Conservation (phyloP, 2,329 filamentous ascomycete species). For the Stachybotrys elegans region DNA sequence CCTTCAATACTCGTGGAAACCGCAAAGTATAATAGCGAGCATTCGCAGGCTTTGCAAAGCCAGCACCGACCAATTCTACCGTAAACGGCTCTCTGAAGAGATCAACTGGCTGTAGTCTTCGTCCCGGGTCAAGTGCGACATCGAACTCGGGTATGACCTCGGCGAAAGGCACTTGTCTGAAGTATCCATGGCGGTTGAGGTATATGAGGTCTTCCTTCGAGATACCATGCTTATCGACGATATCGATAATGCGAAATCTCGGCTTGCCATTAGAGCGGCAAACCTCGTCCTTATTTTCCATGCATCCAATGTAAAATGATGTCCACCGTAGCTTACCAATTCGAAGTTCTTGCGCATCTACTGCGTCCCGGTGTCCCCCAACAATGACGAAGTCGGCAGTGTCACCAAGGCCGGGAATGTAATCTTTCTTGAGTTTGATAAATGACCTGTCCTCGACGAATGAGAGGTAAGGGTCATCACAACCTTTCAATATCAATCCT, state of each 20-base stretch:
- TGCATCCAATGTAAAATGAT: constrained; percentile 67
- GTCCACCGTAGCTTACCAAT: constrained; percentile 60
- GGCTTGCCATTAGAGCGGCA: constrained; percentile 41
- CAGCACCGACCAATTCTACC: constrained; percentile 61
- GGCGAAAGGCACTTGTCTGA: constrained; percentile 25
- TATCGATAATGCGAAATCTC: constrained; percentile 7
- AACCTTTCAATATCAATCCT: constrained; percentile 4
- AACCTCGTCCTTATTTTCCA: constrained; percentile 56
- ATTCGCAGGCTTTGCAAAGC: constrained; percentile 60
- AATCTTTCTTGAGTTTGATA: constrained; percentile 36
- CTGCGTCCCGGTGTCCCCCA: constrained; percentile 62
- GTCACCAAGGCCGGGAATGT: constrained; percentile 52
- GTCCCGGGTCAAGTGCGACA: constrained; percentile 2
- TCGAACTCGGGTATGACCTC: constrained; percentile 11
- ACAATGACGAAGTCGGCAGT: constrained; percentile 70
- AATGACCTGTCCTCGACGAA: constrained; percentile 71
- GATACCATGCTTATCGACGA: constrained; percentile 42
- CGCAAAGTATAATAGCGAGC: constrained; percentile 62
- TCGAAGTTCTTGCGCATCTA: constrained; percentile 46
- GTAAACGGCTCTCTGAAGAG: constrained; percentile 64
- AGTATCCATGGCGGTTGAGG: constrained; percentile 41
- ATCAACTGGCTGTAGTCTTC: constrained; percentile 25
- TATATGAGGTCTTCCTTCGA: constrained; percentile 31
- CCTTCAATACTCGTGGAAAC: constrained; percentile 33
- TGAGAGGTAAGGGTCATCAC: neutral